Percentiles rank a stretch among this genome's conserved stretches.
These are phyloP conservation scores for Zygosaccharomyces bailii DNA, from an alignment of 805 yeast species.

Conservation along the genomic window DNA sequence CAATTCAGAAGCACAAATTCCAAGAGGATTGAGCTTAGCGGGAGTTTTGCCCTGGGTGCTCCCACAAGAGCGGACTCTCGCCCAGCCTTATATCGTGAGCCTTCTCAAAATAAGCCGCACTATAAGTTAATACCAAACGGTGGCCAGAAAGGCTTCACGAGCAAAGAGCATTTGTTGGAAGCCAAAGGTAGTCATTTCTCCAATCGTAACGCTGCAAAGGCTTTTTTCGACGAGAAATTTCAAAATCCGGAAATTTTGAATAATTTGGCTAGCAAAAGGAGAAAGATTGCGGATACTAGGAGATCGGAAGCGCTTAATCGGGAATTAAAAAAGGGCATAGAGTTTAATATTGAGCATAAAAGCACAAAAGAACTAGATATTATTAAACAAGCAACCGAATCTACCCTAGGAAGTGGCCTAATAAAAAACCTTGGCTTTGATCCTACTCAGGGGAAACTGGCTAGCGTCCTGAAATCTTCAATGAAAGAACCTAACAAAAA, in stretches of 20 bases:
- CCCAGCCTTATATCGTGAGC: conserved; percentile 42
- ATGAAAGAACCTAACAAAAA: conserved; percentile 8
- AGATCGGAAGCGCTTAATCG: conserved; percentile 31
- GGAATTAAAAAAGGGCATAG: conserved; percentile 25
- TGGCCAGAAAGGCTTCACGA: conserved; percentile 13
- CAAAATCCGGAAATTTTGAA: conserved; percentile 46
- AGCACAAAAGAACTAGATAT: conserved; percentile 12
- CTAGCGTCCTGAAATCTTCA: conserved; percentile 17
- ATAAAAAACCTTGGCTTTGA: conserved; percentile 49
- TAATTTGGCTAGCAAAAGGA: conserved; percentile 39
- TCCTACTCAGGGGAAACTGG: conserved; percentile 41
- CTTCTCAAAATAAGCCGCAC: conserved; percentile 4
- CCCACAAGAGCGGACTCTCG: conserved; percentile 46
- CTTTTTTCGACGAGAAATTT: conserved; percentile 50
- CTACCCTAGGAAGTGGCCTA: conserved; percentile 41
- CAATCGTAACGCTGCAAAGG: conserved; percentile 42
- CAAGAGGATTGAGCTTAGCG: conserved; percentile 75
- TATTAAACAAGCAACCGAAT: conserved; percentile 32
- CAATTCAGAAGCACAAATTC: conserved; percentile 50
- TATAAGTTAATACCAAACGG: conserved; percentile 15
- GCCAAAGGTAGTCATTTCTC: conserved; percentile 38
- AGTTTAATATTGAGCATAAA: conserved; percentile 24
- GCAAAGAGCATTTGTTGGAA: conserved; percentile 24
- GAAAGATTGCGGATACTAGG: conserved; percentile 40
- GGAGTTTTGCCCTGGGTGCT: conserved; percentile 53